Evolutionary conservation across 306 rosid species (phyloP), one percentile per base, ranked within the genome.

Genomic region (Cicer bijugum): DNA sequence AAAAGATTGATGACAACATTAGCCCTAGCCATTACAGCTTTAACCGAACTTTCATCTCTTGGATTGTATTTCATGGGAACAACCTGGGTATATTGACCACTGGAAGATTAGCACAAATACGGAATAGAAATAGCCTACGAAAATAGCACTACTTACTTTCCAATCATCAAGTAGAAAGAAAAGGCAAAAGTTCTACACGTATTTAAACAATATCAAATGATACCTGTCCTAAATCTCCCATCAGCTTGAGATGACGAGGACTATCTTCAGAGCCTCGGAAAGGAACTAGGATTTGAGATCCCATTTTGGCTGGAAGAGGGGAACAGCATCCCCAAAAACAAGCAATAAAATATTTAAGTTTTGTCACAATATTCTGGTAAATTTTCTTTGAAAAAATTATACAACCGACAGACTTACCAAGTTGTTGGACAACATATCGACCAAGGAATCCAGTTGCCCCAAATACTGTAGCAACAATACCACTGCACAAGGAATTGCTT

Each of bases 151-250:
- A 67, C 71, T 67, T 57, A 47, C 39, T 48, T 60, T 56, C 44
- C 81, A 69, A 44, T 12, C 71, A 23, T 58, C 23, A 38, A 63
- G 55, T 33, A 67, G 56, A 53, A 76, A 74, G 12, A 47, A n/a
- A 28, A 50, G 35, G 40, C 33, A 70, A 23, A 38, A 48, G 67
- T 17, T 46, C 47, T 17, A 40, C 37, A 59, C 19, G 45, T 23
- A 48, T 15, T 50, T 60, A 72, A 80, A 82, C 38, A 72, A 19
- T 43, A 61, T 69, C 46, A 62, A 56, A 51, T 7, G 66, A 70
- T 86, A 94, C 99, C 99, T 94, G 99, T 80, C 99, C 99, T 82
- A 94, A 83, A 86, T 94, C 99, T 43, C 99, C 99, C 99, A 91
- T 94, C 82, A 94, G 82, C 86, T 94, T 94, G 64, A 94, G 93